A percentile compares a stretch with the other conserved stretches of the same genome.
phyloP scores from a whole-genome alignment of 2,329 filamentous ascomycete species.

The Diaporthe sp. region DNA sequence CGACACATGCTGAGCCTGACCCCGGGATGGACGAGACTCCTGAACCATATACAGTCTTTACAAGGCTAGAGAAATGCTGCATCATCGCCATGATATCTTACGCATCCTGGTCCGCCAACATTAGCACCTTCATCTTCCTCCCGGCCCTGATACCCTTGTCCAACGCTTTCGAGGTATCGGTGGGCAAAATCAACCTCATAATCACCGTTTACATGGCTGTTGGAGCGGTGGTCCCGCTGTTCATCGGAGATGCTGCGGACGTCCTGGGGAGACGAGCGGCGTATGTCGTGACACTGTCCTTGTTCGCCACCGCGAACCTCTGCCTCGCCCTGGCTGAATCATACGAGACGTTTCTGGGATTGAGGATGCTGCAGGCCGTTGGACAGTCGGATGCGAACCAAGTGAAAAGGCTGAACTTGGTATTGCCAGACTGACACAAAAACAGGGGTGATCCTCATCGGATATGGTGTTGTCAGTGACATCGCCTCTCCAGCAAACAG shows the following conservation, averaged over 20 bases:
- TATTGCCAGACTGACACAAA: not conserved
- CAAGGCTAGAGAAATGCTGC: not conserved
- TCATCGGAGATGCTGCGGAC: not conserved
- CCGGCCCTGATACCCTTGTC: not conserved
- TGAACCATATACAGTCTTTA: not conserved
- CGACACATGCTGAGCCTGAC: not conserved
- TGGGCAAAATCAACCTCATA: not conserved
- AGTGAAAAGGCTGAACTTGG: too few species aligned
- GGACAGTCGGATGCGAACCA: not conserved
- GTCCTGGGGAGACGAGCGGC: not conserved
- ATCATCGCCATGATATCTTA: constrained; percentile 13
- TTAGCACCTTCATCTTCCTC: constrained; percentile 20
- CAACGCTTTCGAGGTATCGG: not conserved
- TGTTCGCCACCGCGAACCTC: not conserved
- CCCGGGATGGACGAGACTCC: not conserved
- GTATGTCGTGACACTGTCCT: constrained; percentile 2
- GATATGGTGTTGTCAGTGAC: constrained; percentile 14
- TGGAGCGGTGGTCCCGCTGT: constrained; percentile 1
- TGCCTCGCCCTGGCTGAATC: constrained; percentile 1
- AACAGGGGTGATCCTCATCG: constrained; percentile 2
- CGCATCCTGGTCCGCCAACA: constrained; percentile 8
- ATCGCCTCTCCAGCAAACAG: constrained; percentile 8
- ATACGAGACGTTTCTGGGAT: not conserved
- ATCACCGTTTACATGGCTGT: constrained; percentile 7
- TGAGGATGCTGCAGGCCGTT: not conserved